These are phyloP conservation scores for Cavenderia fasciculata DNA, from an alignment of 78 protist genomes.

Conservation along the genomic window DNA sequence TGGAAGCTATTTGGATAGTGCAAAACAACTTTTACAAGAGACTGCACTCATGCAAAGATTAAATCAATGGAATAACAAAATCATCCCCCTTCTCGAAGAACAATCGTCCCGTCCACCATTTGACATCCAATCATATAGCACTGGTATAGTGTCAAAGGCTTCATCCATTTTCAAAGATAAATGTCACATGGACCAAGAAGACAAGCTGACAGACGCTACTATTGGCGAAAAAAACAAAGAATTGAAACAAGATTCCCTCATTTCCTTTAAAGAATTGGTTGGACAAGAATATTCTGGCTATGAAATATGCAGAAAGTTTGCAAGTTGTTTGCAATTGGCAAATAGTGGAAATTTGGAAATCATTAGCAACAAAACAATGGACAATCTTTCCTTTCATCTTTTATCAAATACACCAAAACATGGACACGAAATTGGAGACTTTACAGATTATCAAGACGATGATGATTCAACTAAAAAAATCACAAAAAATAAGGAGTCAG, in stretches of 20 bases:
- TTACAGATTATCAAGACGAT: too few species aligned
- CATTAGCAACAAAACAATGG: neutral
- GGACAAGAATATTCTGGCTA: neutral
- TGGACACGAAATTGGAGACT: too few species aligned
- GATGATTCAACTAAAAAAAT: too few species aligned
- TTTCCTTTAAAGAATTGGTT: constrained; percentile 18
- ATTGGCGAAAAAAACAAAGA: constrained; percentile 9
- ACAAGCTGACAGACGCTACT: neutral
- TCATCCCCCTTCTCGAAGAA: constrained; percentile 50
- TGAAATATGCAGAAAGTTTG: constrained; percentile 47
- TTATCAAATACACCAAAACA: constrained; percentile 10
- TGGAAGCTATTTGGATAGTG: constrained; percentile 39
- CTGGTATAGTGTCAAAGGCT: constrained; percentile 4
- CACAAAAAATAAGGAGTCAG: too few species aligned
- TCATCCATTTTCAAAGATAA: neutral
- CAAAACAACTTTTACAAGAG: constrained; percentile 46
- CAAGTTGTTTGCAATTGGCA: constrained; percentile 60
- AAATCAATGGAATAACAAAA: constrained; percentile 57
- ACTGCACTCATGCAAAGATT: constrained; percentile 37
- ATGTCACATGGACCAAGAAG: neutral
- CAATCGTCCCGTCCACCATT: constrained; percentile 44
- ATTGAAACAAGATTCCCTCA: too few species aligned
- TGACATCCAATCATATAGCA: constrained; percentile 46
- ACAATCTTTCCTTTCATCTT: constrained; percentile 23
- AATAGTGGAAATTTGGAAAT: constrained; percentile 65